Evolutionary conservation across 1,284 basidiomycete species (phyloP).

Genomic region (Heimioporus retisporus): DNA sequence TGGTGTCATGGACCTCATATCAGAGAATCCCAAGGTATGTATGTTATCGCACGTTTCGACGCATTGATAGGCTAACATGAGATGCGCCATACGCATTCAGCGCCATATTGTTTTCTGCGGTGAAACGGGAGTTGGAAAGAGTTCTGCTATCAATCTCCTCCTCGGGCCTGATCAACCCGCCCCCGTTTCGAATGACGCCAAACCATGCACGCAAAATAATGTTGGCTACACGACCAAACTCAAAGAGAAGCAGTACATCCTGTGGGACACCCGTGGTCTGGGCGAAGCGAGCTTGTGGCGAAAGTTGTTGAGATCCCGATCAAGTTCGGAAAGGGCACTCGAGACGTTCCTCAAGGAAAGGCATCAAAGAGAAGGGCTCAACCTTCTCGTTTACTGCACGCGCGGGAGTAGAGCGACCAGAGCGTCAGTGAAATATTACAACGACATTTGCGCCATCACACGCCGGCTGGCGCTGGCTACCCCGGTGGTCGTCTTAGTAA

Average conservation of each 20-base stretch:
- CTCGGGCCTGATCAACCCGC: slow-evolving; percentile 22
- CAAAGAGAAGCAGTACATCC: slow-evolving; percentile 14
- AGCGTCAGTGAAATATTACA: slow-evolving; percentile 31
- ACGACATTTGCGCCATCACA: slow-evolving; percentile 33
- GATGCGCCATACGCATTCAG: not conserved
- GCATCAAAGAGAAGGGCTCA: slow-evolving; percentile 26
- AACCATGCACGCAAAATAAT: slow-evolving; percentile 32
- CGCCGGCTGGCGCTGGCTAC: slow-evolving; percentile 25
- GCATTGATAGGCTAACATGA: slow-evolving; percentile 7
- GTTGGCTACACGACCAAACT: slow-evolving; percentile 26
- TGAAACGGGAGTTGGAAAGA: slow-evolving; percentile 41
- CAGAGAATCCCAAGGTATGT: slow-evolving; percentile 26
- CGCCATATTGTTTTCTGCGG: slow-evolving; percentile 38
- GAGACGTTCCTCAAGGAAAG: slow-evolving; percentile 36
- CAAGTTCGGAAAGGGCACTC: slow-evolving; percentile 25
- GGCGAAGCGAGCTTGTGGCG: slow-evolving; percentile 22
- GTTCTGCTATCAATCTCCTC: slow-evolving; percentile 41
- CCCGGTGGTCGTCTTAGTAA: slow-evolving; percentile 40
- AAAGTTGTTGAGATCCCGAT: slow-evolving; percentile 21
- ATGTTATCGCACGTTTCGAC: not conserved
- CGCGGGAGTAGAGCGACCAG: slow-evolving; percentile 31
- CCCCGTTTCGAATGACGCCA: slow-evolving; percentile 26
- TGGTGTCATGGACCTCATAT: slow-evolving; percentile 1
- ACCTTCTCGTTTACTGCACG: slow-evolving; percentile 43
- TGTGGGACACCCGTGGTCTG: slow-evolving; percentile 45